phyloP scores from a whole-genome alignment of 495 filamentous ascomycete species.

The Penicillium malachiteum region DNA sequence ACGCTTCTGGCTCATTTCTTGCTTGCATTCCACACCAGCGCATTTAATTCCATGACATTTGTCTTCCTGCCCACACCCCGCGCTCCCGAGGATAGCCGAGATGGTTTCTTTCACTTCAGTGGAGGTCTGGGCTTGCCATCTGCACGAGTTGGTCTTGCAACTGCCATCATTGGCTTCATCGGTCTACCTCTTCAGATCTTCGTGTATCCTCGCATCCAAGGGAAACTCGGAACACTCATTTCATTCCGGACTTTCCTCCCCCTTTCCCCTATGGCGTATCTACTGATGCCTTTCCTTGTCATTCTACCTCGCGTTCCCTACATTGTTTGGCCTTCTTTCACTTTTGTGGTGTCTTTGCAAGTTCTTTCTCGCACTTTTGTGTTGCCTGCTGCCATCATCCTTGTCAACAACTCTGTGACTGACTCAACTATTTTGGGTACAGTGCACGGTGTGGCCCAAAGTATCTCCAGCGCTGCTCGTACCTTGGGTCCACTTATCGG shows the following conservation, averaged over 20 bases:
- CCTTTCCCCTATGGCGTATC: slow-evolving; percentile 66
- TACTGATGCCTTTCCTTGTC: slow-evolving; percentile 65
- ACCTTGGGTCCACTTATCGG: slow-evolving; percentile 67
- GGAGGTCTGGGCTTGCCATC: slow-evolving; percentile 73
- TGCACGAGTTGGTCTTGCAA: slow-evolving; percentile 64
- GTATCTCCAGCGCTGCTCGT: slow-evolving; percentile 56
- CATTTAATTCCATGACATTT: slow-evolving; percentile 73
- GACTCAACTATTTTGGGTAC: slow-evolving; percentile 62
- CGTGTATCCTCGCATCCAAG: slow-evolving; percentile 63
- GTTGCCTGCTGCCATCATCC: slow-evolving; percentile 63
- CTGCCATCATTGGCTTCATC: slow-evolving; percentile 66
- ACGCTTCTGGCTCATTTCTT: slow-evolving; percentile 65
- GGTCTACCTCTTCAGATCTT: slow-evolving; percentile 70
- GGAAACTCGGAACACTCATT: slow-evolving; percentile 59
- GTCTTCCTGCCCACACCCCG: slow-evolving; percentile 69
- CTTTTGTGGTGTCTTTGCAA: slow-evolving; percentile 61
- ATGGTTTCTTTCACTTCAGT: slow-evolving; percentile 60
- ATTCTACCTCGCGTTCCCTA: slow-evolving; percentile 48
- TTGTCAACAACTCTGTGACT: slow-evolving; percentile 69
- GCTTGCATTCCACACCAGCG: slow-evolving; percentile 70
- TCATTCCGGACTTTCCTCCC: slow-evolving; percentile 59
- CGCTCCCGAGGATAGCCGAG: slow-evolving; percentile 44
- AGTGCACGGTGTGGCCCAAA: slow-evolving; percentile 68
- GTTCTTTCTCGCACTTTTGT: slow-evolving; percentile 72
- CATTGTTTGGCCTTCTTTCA: slow-evolving; percentile 58